Percentiles rank a stretch among this genome's conserved stretches.
Conservation (phyloP, 2,329 filamentous ascomycete species). For the Achaetomium macrosporum region DNA sequence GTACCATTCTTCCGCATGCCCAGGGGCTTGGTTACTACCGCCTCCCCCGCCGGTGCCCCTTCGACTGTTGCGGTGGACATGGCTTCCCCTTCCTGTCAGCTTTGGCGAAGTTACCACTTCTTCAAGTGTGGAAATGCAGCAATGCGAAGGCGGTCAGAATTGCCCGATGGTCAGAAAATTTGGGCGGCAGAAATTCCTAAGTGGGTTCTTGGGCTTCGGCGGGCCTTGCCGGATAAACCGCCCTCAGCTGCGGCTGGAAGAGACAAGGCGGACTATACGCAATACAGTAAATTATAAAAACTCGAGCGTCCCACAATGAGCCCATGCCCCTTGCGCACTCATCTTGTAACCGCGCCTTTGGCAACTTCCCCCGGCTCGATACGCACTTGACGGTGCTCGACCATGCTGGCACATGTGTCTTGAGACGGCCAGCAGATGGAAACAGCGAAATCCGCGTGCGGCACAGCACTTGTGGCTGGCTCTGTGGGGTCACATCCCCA, state of each 20-base stretch:
- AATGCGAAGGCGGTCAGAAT: slow-evolving; percentile 6
- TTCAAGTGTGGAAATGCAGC: not conserved
- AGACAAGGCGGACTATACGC: not conserved
- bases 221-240: no score
- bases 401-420: no score
- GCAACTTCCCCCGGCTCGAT: no score
- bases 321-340: no score
- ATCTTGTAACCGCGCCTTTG: no score
- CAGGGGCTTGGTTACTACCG: slow-evolving; percentile 36
- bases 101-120: not conserved
- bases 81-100: slow-evolving; percentile 11
- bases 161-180: not conserved
- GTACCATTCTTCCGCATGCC: slow-evolving; percentile 82
- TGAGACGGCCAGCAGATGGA: no score
- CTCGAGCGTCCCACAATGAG: no score
- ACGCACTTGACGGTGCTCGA: no score
- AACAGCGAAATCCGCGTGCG: no score
- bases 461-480: no score
- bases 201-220: not conserved
- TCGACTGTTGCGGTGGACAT: slow-evolving; percentile 40
- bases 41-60: slow-evolving; percentile 30
- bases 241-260: slow-evolving; percentile 7
- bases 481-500: no score
- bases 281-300: no score
- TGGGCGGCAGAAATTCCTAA: not conserved